These are phyloP conservation scores for Acidiella bohemica DNA, from an alignment of 495 filamentous ascomycete species.

Conservation along the genomic window DNA sequence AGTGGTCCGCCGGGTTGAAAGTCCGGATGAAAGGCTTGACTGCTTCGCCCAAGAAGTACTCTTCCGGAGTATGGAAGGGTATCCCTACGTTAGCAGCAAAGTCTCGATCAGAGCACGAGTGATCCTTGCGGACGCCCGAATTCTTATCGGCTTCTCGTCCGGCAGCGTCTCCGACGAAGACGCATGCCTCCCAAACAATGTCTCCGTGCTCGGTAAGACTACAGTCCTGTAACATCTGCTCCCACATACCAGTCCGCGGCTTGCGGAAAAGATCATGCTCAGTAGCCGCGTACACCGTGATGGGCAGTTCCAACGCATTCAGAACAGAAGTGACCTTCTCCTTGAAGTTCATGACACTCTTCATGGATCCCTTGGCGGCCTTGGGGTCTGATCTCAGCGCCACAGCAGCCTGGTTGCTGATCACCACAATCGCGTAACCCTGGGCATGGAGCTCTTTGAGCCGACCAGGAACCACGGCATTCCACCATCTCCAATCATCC, in stretches of 20 bases:
- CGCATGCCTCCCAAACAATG: constrained; percentile 51
- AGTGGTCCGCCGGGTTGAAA: constrained; percentile 51
- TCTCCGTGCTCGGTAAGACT: constrained; percentile 46
- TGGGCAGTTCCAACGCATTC: constrained; percentile 56
- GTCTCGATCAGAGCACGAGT: constrained; percentile 63
- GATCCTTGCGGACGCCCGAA: constrained; percentile 38
- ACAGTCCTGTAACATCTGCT: constrained; percentile 61
- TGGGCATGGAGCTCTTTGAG: constrained; percentile 54
- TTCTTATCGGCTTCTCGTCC: constrained; percentile 33
- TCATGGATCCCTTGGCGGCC: constrained; percentile 45
- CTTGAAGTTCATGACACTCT: constrained; percentile 63
- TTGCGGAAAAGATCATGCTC: constrained; percentile 70
- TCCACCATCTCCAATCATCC: constrained; percentile 93
- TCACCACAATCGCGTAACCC: constrained; percentile 58
- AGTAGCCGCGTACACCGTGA: constrained; percentile 75
- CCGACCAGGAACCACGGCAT: constrained; percentile 49
- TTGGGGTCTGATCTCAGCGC: constrained; percentile 61
- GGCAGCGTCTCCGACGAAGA: constrained; percentile 88
- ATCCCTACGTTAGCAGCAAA: constrained; percentile 75
- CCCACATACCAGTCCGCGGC: constrained; percentile 82
- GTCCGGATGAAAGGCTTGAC: constrained; percentile 47
- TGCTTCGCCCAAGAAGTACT: constrained; percentile 62
- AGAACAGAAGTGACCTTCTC: constrained; percentile 58
- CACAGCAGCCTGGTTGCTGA: constrained; percentile 81
- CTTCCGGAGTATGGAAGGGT: constrained; percentile 73